Conservation (phyloP, 2,329 filamentous ascomycete species). For the Xylariaceae sp. region DNA sequence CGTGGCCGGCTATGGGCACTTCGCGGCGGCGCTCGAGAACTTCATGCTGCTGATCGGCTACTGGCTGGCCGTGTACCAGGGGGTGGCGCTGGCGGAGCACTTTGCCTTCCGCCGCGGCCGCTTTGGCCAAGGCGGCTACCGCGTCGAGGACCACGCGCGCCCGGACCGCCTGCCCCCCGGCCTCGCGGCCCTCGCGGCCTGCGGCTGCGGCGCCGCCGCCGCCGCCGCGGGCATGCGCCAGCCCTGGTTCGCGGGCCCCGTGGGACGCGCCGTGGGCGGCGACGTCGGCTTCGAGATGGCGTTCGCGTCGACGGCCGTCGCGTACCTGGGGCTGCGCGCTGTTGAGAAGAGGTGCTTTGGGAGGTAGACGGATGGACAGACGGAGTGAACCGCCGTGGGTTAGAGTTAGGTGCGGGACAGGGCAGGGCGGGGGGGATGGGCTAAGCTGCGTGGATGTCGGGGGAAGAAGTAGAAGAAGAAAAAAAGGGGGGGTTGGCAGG, state of each 20-base stretch:
- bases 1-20: slow-evolving; percentile 61
- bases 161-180: slow-evolving; percentile 52
- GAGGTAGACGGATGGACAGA: slow-evolving; percentile 4
- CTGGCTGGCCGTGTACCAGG: slow-evolving; percentile 69
- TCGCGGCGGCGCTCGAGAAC: slow-evolving; percentile 57
- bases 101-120: slow-evolving; percentile 60
- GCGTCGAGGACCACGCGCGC: slow-evolving; percentile 50
- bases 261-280: slow-evolving; percentile 52
- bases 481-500: too few relatives aligned
- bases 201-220: slow-evolving; percentile 56
- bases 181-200: slow-evolving; percentile 55
- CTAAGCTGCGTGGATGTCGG: too few relatives aligned
- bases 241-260: slow-evolving; percentile 60
- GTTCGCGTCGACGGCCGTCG: slow-evolving; percentile 15
- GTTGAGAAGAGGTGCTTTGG: slow-evolving; percentile 15
- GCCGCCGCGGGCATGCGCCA: slow-evolving; percentile 66
- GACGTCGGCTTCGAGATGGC: slow-evolving; percentile 22
- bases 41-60: slow-evolving; percentile 65
- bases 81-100: slow-evolving; percentile 58
- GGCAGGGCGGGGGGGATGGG: too few relatives aligned
- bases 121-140: slow-evolving; percentile 51
- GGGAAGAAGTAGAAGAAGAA: too few relatives aligned
- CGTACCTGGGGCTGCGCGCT: slow-evolving; percentile 12
- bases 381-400: too few relatives aligned
- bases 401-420: too few relatives aligned